Evolutionary conservation across 345 rosid genomes (phyloP).

Genomic region (Abelmoschus esculentus): DNA sequence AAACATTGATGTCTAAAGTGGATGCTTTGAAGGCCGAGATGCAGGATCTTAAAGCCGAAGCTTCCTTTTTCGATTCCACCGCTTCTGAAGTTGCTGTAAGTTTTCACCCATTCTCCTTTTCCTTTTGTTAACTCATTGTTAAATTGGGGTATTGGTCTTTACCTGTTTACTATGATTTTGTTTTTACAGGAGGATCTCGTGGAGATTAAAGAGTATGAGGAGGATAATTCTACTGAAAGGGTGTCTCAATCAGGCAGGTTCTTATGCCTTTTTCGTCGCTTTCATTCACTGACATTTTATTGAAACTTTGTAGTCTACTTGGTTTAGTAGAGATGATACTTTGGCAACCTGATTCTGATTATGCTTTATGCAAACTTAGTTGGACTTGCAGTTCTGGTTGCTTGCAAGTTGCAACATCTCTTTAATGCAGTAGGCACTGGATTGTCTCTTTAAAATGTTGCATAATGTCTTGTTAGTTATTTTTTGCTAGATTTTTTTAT

Average conservation of each 20-base stretch:
- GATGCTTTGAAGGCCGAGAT: conserved; percentile 56
- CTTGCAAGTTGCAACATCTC: neutral
- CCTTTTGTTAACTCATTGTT: neutral
- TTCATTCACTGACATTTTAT: neutral
- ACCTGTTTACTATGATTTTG: neutral
- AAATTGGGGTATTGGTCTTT: neutral
- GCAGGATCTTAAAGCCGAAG: conserved; percentile 69
- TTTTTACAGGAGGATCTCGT: conserved; percentile 68
- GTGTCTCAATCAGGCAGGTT: conserved; percentile 34
- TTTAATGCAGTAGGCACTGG: neutral
- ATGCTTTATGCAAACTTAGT: neutral
- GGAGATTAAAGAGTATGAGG: conserved; percentile 75
- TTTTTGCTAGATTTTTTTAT: neutral
- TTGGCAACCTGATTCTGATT: neutral
- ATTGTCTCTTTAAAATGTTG: neutral
- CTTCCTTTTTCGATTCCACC: conserved; percentile 64
- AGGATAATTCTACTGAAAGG: conserved; percentile 32
- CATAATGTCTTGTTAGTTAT: neutral
- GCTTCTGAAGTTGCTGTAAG: conserved; percentile 74
- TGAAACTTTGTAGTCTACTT: neutral
- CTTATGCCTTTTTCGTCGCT: neutral
- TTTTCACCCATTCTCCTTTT: conserved; percentile 7
- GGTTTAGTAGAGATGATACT: neutral
- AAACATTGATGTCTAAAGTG: conserved; percentile 52
- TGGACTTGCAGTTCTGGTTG: neutral